phyloP scores from a whole-genome alignment of 768 basidiomycete genomes.

The Pleurotus citrinopileatus region DNA sequence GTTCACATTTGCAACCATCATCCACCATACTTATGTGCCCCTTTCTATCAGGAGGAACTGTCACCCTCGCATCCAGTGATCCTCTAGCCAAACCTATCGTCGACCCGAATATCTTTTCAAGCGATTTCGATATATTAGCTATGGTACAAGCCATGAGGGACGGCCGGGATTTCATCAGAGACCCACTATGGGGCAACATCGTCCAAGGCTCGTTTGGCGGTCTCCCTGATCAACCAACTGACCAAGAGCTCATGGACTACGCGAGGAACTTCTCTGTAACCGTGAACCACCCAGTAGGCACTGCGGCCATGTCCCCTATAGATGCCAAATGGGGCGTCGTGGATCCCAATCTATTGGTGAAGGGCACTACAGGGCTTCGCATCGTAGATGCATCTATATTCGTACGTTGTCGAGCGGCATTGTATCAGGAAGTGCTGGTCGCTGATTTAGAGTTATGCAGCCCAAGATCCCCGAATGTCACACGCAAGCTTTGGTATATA shows the following conservation, averaged over 20 bases:
- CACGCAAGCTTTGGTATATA: constrained; percentile 8
- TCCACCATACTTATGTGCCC: too few relatives aligned
- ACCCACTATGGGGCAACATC: constrained; percentile 20
- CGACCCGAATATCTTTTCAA: constrained; percentile 18
- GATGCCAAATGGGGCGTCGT: constrained; percentile 26
- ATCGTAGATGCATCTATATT: constrained; percentile 30
- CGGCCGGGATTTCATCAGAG: constrained; percentile 21
- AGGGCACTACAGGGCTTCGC: constrained; percentile 27
- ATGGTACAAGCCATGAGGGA: constrained; percentile 25
- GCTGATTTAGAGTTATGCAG: background rate
- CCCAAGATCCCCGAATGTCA: constrained; percentile 7
- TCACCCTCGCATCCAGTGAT: constrained; percentile 22
- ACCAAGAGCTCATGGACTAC: constrained; percentile 19
- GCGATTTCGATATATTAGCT: constrained; percentile 21
- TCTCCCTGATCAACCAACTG: constrained; percentile 21
- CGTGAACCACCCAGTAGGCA: constrained; percentile 24
- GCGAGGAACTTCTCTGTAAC: constrained; percentile 13
- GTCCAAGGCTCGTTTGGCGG: constrained; percentile 17
- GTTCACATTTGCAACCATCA: too few relatives aligned
- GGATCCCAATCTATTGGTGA: constrained; percentile 28
- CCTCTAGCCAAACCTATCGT: constrained; percentile 25
- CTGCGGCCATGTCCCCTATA: constrained; percentile 26
- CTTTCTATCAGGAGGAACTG: constrained; percentile 24
- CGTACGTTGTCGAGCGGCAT: background rate
- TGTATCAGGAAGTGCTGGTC: background rate